phyloP scores from a whole-genome alignment of 305 asterid species.

The Fraxinus sp. region DNA sequence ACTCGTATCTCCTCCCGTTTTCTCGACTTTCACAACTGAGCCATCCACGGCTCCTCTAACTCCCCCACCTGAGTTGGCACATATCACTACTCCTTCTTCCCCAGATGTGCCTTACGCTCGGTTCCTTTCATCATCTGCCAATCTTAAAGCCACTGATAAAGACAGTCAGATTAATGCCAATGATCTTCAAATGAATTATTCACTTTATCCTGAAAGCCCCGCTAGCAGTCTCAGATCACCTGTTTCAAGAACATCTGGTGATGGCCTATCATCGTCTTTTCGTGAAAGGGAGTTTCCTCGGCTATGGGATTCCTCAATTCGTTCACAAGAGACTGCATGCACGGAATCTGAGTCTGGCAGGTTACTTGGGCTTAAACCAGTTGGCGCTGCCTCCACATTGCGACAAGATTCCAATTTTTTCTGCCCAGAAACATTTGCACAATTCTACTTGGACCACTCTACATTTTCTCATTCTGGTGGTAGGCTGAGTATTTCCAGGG shows the following conservation, averaged over 20 bases:
- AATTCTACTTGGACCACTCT: constrained; percentile 21
- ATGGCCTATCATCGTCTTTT: constrained; percentile 16
- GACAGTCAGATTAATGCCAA: background rate
- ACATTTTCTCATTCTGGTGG: constrained; percentile 19
- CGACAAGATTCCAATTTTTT: constrained; percentile 20
- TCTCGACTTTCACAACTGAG: constrained; percentile 33
- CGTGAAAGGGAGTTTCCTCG: constrained; percentile 3
- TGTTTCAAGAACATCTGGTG: constrained; percentile 14
- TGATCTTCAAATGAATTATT: constrained; percentile 14
- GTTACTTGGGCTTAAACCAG: background rate
- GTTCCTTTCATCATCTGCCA: background rate
- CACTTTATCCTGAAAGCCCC: constrained; percentile 23
- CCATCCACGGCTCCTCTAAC: constrained; percentile 33
- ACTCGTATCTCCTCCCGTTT: constrained; percentile 30
- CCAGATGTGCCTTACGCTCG: constrained; percentile 31
- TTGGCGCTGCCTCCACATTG: background rate
- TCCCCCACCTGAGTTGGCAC: constrained; percentile 33
- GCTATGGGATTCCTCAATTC: background rate
- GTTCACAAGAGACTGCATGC: background rate
- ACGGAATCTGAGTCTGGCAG: background rate
- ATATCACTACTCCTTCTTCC: constrained; percentile 30
- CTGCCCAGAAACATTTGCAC: constrained; percentile 25
- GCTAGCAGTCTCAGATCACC: constrained; percentile 20
- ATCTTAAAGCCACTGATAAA: background rate
- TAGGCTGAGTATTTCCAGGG: constrained; percentile 20